These are phyloP conservation scores for Sarcodon sp. DNA, from an alignment of 768 basidiomycete species.

Conservation along the genomic window DNA sequence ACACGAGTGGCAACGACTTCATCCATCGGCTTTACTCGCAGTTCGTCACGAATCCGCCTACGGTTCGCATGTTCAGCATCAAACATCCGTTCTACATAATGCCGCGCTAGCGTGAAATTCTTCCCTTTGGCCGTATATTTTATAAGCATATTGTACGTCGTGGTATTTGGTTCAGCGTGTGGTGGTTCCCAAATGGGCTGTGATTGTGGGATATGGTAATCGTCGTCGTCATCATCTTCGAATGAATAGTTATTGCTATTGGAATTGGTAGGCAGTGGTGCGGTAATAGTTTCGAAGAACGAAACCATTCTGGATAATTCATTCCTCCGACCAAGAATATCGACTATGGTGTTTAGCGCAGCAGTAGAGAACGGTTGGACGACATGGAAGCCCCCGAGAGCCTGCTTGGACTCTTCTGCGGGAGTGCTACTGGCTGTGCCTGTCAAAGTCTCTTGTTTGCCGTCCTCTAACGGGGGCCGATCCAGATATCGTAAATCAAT, in stretches of 20 bases:
- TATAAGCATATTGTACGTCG: conserved; percentile 50
- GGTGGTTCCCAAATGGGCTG: conserved; percentile 13
- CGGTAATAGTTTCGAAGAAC: conserved; percentile 68
- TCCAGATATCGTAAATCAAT: conserved; percentile 72
- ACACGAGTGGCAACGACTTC: conserved; percentile 37
- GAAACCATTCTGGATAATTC: conserved; percentile 57
- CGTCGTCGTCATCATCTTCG: conserved; percentile 57
- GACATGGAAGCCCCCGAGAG: conserved; percentile 1
- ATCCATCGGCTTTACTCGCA: conserved; percentile 13
- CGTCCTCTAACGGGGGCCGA: conserved; percentile 38
- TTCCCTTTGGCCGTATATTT: conserved; percentile 37
- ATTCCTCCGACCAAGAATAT: conserved; percentile 49
- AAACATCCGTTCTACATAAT: conserved; percentile 49
- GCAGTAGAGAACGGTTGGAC: conserved; percentile 29
- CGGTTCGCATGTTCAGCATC: conserved; percentile 22
- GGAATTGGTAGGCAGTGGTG: conserved; percentile 44
- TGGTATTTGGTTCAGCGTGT: conserved; percentile 48
- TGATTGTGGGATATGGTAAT: conserved; percentile 23
- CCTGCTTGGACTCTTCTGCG: background rate
- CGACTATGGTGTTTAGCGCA: conserved; percentile 63
- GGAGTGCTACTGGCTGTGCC: background rate
- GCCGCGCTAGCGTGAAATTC: conserved; percentile 44
- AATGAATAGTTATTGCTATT: conserved; percentile 36
- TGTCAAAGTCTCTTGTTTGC: conserved; percentile 6
- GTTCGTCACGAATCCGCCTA: conserved; percentile 21